phyloP scores from a whole-genome alignment of 2,329 filamentous ascomycete genomes.

The Pseudofabraea citricarpa region DNA sequence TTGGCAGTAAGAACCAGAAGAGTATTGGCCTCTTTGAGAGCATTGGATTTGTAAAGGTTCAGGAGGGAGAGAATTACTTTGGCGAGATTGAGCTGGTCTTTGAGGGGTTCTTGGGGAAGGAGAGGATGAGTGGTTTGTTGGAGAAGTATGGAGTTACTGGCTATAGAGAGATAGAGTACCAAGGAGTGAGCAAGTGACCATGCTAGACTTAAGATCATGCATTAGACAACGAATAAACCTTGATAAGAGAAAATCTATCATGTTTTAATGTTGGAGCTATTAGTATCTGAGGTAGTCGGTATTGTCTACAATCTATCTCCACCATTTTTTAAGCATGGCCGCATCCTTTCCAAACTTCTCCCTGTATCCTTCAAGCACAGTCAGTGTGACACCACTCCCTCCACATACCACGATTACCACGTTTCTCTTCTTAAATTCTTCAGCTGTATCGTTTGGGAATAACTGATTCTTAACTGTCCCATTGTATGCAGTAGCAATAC shows the following conservation, averaged over 20 bases:
- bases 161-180: slow-evolving; percentile 36
- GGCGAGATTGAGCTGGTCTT: slow-evolving; percentile 56
- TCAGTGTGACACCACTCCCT: slow-evolving; percentile 61
- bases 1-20: slow-evolving; percentile 48
- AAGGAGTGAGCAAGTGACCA: too few species aligned
- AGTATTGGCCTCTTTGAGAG: slow-evolving; percentile 58
- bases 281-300: too few species aligned
- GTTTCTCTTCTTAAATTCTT: slow-evolving; percentile 60
- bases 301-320: background rate
- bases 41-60: slow-evolving; percentile 48
- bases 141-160: slow-evolving; percentile 27
- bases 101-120: slow-evolving; percentile 23
- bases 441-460: slow-evolving; percentile 44
- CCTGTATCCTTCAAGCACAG: slow-evolving; percentile 55
- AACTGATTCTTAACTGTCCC: slow-evolving; percentile 57
- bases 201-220: too few species aligned
- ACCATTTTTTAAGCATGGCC: slow-evolving; percentile 4
- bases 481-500: slow-evolving; percentile 64
- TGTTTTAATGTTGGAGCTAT: too few species aligned
- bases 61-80: slow-evolving; percentile 54
- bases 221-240: too few species aligned
- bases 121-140: slow-evolving; percentile 24
- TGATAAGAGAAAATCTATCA: too few species aligned
- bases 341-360: slow-evolving; percentile 33
- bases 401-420: slow-evolving; percentile 86